Base-by-base conservation (phyloP, 352 stramenopile genomes). In the Pythium apleroticum region DNA sequence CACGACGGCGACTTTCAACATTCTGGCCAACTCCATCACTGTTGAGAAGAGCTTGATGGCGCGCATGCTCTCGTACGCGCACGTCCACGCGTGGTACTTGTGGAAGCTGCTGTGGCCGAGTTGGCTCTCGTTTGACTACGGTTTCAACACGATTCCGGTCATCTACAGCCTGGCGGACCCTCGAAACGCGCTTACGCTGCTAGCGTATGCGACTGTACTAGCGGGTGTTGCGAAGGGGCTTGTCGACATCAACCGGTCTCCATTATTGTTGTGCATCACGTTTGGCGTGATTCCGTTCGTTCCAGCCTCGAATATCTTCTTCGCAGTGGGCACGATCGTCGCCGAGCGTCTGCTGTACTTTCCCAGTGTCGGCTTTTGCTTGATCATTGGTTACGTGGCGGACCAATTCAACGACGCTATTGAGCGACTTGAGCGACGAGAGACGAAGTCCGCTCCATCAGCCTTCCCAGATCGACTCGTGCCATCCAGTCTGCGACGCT, bases 261-360 rank as follows among this genome's bases (percentile, higher is more conserved):
- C 79, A 11, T 43, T 88, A 11, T 46, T 90, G 12, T 60, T 90
- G 52, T 74, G 83, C 43, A 86, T 91, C 31, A 75, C 76, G 7
- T 86, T 98, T 63, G 80, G 83, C 11, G 66, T 88, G 6, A 72
- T 97, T 12, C 87, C 92, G 10, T 98, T 98, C 67, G 37, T 97
- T 1, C 93, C 93, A 14, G 92, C 86, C 20, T 93, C 88, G n/a
- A 97, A 98, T 57, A 33, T 96, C 14, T 62, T 98, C 22, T 96
- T 98, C 53, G 89, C 91, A 4, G 86, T 98, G 20, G 93, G 93
- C 19, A 97, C 89, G 0, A 72, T 97, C 9, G 72, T 98, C 22
- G 93, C 89, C 1, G 93, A 98, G 81, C 78, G 93, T 17, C 66
- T 98, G 45, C 56, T 98, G 24, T 97, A 98, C 72, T 88, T 97